phyloP scores from a whole-genome alignment of 768 basidiomycete species.

The Holtermanniella nyarrowii region DNA sequence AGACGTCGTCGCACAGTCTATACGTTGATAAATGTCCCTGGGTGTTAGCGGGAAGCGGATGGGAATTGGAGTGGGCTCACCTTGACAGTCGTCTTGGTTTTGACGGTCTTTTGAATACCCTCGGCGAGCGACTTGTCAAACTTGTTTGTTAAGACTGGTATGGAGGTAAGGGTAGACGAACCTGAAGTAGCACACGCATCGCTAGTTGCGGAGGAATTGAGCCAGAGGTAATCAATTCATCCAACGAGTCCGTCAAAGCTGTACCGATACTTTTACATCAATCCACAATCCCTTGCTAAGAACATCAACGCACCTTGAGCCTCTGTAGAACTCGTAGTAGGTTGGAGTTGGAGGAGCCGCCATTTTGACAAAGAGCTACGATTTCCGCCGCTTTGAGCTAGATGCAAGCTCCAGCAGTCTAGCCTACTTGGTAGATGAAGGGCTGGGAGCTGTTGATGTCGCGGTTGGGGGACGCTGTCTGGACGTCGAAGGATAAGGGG shows the following conservation, averaged over 20 bases:
- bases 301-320: slow-evolving; percentile 25
- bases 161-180: slow-evolving; percentile 35
- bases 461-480: too few relatives aligned
- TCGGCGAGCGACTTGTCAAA: slow-evolving; percentile 94
- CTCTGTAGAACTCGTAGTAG: slow-evolving; percentile 37
- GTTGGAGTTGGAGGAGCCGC: slow-evolving; percentile 14
- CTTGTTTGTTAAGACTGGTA: slow-evolving; percentile 43
- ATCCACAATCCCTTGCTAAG: neutral
- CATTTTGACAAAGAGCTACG: too few relatives aligned
- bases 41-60: neutral
- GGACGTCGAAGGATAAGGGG: too few relatives aligned
- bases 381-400: too few relatives aligned
- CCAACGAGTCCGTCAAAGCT: slow-evolving; percentile 93
- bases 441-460: too few relatives aligned
- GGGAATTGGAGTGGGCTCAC: slow-evolving; percentile 41
- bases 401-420: too few relatives aligned
- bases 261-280: slow-evolving; percentile 68
- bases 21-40: slow-evolving; percentile 84
- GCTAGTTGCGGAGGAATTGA: slow-evolving; percentile 94
- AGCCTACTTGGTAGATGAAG: too few relatives aligned
- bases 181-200: slow-evolving; percentile 98
- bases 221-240: slow-evolving; percentile 93
- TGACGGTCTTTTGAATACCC: slow-evolving; percentile 83
- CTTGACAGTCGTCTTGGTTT: slow-evolving; percentile 88
- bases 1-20: slow-evolving; percentile 51